Evolutionary conservation across 2,329 filamentous ascomycete genomes (phyloP), one percentile per base, ranked within the genome.

Genomic region (Acrodontium crateriforme): DNA sequence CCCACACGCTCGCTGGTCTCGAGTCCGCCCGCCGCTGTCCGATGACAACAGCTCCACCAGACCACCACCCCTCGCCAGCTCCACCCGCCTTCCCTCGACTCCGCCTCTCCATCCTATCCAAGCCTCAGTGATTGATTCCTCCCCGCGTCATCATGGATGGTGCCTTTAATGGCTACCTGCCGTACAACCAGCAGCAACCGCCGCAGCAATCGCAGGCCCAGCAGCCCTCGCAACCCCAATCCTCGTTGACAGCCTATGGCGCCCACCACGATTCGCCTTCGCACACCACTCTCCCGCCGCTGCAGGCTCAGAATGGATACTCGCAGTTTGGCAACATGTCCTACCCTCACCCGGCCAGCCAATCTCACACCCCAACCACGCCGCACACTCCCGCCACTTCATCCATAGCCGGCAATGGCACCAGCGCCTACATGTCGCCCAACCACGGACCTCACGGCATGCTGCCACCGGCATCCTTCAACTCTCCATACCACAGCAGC

Each of bases 231-330:
- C 42, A 39, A n/a, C 40, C 16, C 16, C 22, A 25, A 11, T 18
- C 17, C 13, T n/a, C 12, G 15, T 17, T 25, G 38, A 16, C 34
- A 42, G 20, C 30, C 30, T 34, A 25, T 25, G 16, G 15, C 25
- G 18, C 32, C 35, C 26, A 22, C n/a, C 20, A 22, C 13, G 41
- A 44, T 25, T 43, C 41, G 29, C 36, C 40, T 7, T 31, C 34
- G 18, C 45, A 46, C 35, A 39, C 45, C 11, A 54, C 49, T 8
- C 39, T 54, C n/a, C 50, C 50, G 14, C 50, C 50, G 14, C 37
- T 54, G 24, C 49, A 54, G 34, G 36, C 28, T 15, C 39, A 41
- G 34, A 49, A 49, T 47, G 47, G 45, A 29, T 46, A 38, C 38
- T 38, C 39, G 17, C 46, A 47, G 28, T 50, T 53, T 25, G 50